These are phyloP conservation scores for Plasmodium relictum DNA, from an alignment of 169 alveolate species.

Conservation along the genomic window DNA sequence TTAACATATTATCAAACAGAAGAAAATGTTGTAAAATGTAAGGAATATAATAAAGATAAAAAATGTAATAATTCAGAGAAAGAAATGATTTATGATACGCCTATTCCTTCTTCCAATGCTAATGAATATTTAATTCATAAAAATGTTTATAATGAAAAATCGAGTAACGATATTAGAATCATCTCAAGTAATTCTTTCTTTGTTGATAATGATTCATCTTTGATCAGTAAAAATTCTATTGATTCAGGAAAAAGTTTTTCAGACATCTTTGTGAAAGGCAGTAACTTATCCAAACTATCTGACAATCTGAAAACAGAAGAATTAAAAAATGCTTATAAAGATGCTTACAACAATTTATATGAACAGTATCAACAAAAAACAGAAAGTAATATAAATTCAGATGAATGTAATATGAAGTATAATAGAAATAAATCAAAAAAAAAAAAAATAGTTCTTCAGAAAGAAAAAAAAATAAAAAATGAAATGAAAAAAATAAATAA, in stretches of 20 bases:
- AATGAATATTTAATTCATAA: constrained; percentile 5
- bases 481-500: constrained; percentile 6
- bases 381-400: neutral
- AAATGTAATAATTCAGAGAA: no score
- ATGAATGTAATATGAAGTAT: neutral
- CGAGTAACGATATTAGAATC: constrained; percentile 4
- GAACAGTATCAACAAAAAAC: constrained; percentile 10
- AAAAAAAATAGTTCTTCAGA: neutral
- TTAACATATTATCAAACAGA: neutral
- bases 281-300: neutral
- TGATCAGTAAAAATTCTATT: neutral
- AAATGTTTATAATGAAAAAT: constrained; percentile 17
- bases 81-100: neutral
- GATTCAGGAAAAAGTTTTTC: constrained; percentile 1
- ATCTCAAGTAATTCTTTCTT: constrained; percentile 32
- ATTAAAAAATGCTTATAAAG: constrained; percentile 8
- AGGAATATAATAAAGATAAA: neutral
- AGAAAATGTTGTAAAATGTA: neutral
- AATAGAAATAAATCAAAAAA: neutral
- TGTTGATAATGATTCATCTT: neutral
- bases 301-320: neutral
- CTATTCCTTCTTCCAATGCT: neutral
- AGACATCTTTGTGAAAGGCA: neutral
- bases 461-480: neutral
- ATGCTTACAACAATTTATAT: constrained; percentile 22